Base-by-base conservation (phyloP, 2,329 filamentous ascomycete genomes). In the Sclerotiophoma versabilis region DNA sequence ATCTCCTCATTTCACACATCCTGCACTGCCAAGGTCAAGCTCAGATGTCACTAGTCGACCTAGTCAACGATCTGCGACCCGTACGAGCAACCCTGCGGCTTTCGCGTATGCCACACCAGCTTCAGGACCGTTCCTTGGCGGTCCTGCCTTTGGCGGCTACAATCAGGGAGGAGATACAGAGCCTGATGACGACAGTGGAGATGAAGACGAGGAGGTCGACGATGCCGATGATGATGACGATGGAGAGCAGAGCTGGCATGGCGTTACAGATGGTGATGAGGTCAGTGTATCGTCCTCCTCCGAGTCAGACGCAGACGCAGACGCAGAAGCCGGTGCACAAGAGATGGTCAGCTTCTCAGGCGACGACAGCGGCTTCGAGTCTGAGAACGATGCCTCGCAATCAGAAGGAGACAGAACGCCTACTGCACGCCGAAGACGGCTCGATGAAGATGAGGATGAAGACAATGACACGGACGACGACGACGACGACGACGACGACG, bases 31-130 rank as follows among this genome's bases (percentile, higher is more conserved):
- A 26, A 58, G 71, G 10, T 63, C 71, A 7, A 68, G 64, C 34
- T 74, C 70, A 7, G 71, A 74, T 42, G 53, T 66, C n/a, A 62
- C 59, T 55, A 78, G 76, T 75, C 25, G 83, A 75, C 68, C 68
- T 15, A 49, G 80, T 75, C 41, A 83, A 75, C 64, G 70, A n/a
- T 72, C 66, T 33, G 49, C 60, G 9, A 62, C 63, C 25, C 49
- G 66, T 71, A 56, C 59, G 4, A 64, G 66, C 52, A 63, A 73
- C 12, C 27, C 45, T 0, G 88, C 87, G 0, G 81, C 81, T 2
- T 86, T 86, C 60, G 87, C 86, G n/a, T 92, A 92, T 65, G 88
- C 88, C 2, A 93, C 90, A 0, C 90, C 90, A 0, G 81, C 88
- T 68, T 92, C 88, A 65, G 72, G 72, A 0, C 66, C 66, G 0